These are phyloP conservation scores for Dryas octopetala DNA, from an alignment of 306 rosid species.

Conservation along the genomic window DNA sequence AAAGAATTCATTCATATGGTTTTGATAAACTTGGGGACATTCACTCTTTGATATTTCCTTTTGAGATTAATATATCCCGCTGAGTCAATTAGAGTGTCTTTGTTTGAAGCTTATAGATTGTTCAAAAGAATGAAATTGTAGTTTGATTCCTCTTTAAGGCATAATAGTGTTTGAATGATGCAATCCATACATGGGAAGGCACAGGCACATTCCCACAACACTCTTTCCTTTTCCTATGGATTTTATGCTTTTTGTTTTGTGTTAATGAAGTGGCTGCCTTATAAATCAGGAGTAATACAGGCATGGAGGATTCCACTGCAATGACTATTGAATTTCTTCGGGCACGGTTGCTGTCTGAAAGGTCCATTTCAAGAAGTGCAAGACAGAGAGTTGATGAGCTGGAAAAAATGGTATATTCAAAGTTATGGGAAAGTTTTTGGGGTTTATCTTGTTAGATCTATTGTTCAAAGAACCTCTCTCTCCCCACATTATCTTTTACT, in stretches of 20 bases:
- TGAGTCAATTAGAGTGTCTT: neutral
- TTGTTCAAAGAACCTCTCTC: neutral
- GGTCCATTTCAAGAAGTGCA: slow-evolving; percentile 85
- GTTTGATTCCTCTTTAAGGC: neutral
- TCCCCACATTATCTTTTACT: neutral
- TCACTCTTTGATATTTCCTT: neutral
- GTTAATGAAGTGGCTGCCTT: slow-evolving; percentile 28
- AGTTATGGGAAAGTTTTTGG: slow-evolving; percentile 19
- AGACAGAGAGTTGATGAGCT: slow-evolving; percentile 84
- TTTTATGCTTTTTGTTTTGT: slow-evolving; percentile 2
- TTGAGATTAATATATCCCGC: neutral
- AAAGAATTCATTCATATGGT: neutral
- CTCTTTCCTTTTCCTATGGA: neutral
- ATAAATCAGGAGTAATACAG: slow-evolving; percentile 37
- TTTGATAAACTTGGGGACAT: neutral
- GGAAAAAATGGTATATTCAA: slow-evolving; percentile 54
- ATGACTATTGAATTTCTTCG: slow-evolving; percentile 86
- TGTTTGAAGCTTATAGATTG: neutral
- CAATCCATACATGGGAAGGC: neutral
- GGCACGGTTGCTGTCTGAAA: slow-evolving; percentile 82
- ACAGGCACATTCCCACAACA: neutral
- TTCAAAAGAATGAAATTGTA: neutral
- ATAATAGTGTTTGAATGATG: neutral
- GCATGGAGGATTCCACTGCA: slow-evolving; percentile 66
- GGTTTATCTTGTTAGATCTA: slow-evolving; percentile 20